Conservation (phyloP, 2,329 filamentous ascomycete genomes). For the Penicillium sp. region DNA sequence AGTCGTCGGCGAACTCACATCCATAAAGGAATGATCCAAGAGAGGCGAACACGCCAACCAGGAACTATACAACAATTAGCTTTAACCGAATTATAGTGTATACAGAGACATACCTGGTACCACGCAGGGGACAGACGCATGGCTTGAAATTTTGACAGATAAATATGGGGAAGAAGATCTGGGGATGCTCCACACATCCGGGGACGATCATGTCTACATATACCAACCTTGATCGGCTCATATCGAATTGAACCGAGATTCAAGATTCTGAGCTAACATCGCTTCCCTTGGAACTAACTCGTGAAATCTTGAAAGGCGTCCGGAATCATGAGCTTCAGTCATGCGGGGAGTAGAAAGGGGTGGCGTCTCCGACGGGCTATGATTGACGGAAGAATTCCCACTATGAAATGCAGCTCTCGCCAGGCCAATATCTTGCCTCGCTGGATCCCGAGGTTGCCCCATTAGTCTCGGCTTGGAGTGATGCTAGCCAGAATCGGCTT, state of each 20-base stretch:
- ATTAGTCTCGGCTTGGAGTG: background rate
- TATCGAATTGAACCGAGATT: slow-evolving; percentile 1
- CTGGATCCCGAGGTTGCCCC: background rate
- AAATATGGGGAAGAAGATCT: slow-evolving; percentile 24
- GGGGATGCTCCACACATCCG: slow-evolving; percentile 23
- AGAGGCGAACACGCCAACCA: slow-evolving; percentile 60
- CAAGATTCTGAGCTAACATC: background rate
- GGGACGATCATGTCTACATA: slow-evolving; percentile 15
- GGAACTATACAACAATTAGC: slow-evolving; percentile 46
- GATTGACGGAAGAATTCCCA: slow-evolving; percentile 24
- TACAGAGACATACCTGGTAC: slow-evolving; percentile 52
- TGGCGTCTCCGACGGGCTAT: slow-evolving; percentile 8
- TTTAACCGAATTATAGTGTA: no score
- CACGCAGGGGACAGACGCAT: slow-evolving; percentile 60
- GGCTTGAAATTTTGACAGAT: slow-evolving; percentile 17
- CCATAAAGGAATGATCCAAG: slow-evolving; percentile 60
- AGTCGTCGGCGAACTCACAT: no score
- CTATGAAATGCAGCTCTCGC: background rate
- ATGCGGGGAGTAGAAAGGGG: background rate
- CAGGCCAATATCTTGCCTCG: background rate
- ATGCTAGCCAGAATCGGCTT: background rate
- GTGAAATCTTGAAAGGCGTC: background rate
- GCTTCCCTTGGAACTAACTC: background rate
- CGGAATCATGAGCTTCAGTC: background rate
- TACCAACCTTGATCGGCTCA: slow-evolving; percentile 5